phyloP scores from a whole-genome alignment of 2,329 filamentous ascomycete species.

The Massarina eburnea region DNA sequence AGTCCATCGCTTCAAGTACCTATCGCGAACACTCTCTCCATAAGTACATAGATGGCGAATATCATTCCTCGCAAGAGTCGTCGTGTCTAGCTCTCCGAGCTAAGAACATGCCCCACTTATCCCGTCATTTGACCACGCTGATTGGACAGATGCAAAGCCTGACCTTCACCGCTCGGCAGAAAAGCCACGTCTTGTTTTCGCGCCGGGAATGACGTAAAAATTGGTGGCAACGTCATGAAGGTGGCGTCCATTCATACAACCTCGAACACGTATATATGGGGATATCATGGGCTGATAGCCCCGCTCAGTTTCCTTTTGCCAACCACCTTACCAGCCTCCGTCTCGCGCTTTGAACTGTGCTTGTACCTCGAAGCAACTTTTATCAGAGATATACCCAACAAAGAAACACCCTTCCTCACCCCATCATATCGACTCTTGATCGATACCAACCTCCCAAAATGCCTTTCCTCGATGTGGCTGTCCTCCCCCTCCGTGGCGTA shows the following conservation, averaged over 20 bases:
- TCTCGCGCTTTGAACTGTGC: too few species aligned
- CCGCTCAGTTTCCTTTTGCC: too few species aligned
- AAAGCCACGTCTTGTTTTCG: slow-evolving; percentile 7
- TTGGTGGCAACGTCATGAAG: slow-evolving; percentile 1
- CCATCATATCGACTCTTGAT: too few species aligned
- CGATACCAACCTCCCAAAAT: slow-evolving; percentile 4
- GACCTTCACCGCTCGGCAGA: background rate
- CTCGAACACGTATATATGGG: slow-evolving; percentile 1
- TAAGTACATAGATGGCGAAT: too few species aligned
- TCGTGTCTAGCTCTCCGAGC: too few species aligned
- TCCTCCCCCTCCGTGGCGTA: slow-evolving; percentile 65
- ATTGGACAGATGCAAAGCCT: background rate
- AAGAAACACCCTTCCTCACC: too few species aligned
- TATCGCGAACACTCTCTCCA: too few species aligned
- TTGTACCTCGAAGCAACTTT: too few species aligned
- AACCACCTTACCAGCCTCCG: too few species aligned
- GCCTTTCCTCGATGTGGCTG: slow-evolving; percentile 20
- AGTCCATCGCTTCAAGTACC: background rate
- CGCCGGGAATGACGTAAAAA: background rate
- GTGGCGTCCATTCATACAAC: background rate
- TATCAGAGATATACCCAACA: too few species aligned
- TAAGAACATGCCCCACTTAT: background rate
- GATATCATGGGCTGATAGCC: too few species aligned
- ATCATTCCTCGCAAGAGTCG: too few species aligned
- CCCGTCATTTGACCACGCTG: background rate